A percentile compares a stretch with the other conserved stretches of the same genome.
These are phyloP conservation scores for Hagleromyces aurorensis DNA, from an alignment of 805 yeast species.

Conservation along the genomic window DNA sequence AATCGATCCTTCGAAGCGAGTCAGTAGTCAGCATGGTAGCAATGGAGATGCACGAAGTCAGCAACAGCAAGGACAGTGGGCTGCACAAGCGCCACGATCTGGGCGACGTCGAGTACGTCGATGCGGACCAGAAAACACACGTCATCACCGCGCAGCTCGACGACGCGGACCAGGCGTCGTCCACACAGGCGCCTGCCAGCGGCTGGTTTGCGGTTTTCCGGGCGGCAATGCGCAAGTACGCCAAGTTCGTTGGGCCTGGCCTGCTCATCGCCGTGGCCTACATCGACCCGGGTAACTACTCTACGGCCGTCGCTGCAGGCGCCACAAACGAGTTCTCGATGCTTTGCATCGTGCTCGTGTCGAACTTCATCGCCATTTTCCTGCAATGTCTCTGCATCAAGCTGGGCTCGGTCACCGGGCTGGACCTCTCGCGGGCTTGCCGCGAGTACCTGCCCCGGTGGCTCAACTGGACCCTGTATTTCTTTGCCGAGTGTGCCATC, in stretches of 20 bases:
- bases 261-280: conserved; percentile 83
- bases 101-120: too few species aligned
- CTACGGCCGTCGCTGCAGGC: conserved; percentile 85
- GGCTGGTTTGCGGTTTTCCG: background rate
- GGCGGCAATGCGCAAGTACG: conserved; percentile 40
- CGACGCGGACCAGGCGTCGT: too few species aligned
- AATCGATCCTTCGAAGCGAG: too few species aligned
- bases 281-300: conserved; percentile 91
- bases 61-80: too few species aligned
- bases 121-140: too few species aligned
- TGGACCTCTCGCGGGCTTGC: conserved; percentile 82
- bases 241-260: conserved; percentile 78
- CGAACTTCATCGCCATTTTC: conserved; percentile 79
- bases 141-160: too few species aligned
- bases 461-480: conserved; percentile 56
- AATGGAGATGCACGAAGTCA: too few species aligned
- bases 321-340: conserved; percentile 69
- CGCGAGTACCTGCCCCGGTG: conserved; percentile 58
- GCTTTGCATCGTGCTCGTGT: conserved; percentile 60
- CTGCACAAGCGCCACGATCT: too few species aligned
- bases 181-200: too few species aligned
- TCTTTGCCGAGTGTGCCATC: conserved; percentile 82
- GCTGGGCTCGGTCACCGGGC: conserved; percentile 82
- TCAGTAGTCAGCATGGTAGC: too few species aligned
- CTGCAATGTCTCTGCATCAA: conserved; percentile 78